These are phyloP conservation scores for Kodamaea kaohsiungensis DNA, from an alignment of 805 yeast species.

Conservation along the genomic window DNA sequence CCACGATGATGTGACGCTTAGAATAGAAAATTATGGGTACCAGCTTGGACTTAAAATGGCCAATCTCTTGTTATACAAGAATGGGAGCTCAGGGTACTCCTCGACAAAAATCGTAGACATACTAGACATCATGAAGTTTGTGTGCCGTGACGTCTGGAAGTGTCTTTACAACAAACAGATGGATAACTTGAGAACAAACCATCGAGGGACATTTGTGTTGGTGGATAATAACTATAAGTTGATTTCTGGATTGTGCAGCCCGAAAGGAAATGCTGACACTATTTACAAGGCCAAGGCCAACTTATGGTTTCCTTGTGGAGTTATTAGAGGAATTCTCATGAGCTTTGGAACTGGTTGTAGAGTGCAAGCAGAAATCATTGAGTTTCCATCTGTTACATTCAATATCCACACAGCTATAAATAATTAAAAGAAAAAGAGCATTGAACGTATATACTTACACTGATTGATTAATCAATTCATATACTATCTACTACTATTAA, in stretches of 20 bases:
- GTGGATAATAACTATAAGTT: constrained; percentile 66
- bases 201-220: constrained; percentile 78
- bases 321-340: constrained; percentile 69
- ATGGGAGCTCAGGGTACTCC: constrained; percentile 25
- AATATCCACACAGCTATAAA: constrained; percentile 60
- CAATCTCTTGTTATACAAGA: constrained; percentile 46
- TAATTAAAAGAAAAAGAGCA: constrained; percentile 19
- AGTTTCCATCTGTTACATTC: constrained; percentile 70
- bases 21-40: constrained; percentile 73
- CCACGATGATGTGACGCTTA: constrained; percentile 53
- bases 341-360: constrained; percentile 68
- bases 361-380: constrained; percentile 63
- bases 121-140: constrained; percentile 83
- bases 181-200: constrained; percentile 91
- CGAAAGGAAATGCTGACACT: constrained; percentile 46
- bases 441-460: too few species aligned
- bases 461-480: too few species aligned
- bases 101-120: constrained; percentile 55
- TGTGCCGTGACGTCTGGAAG: constrained; percentile 92
- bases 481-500: too few species aligned
- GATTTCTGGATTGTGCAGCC: constrained; percentile 51
- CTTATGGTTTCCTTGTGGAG: constrained; percentile 73
- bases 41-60: constrained; percentile 61
- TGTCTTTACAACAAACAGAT: constrained; percentile 79
- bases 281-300: constrained; percentile 46